Evolutionary conservation across 345 rosid genomes (phyloP).

Genomic region (Corchorus capsularis): DNA sequence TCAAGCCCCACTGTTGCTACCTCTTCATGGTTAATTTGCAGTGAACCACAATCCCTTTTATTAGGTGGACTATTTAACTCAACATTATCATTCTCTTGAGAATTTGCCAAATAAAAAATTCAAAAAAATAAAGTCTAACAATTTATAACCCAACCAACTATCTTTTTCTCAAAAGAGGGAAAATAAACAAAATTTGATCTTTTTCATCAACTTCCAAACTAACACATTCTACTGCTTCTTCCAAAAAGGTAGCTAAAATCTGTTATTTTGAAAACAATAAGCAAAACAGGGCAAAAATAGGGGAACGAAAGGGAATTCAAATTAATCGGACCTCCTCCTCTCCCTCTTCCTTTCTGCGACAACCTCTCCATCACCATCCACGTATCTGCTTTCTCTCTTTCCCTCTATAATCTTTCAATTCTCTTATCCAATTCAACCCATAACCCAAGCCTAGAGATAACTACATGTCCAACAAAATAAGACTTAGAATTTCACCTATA

Average conservation of each 20-base stretch:
- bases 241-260: conserved; percentile 51
- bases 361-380: too few relatives aligned
- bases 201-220: conserved; percentile 22
- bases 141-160: neutral
- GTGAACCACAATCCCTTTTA: conserved; percentile 9
- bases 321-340: neutral
- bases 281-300: too few relatives aligned
- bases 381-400: too few relatives aligned
- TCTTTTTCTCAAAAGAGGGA: neutral
- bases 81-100: conserved; percentile 18
- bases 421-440: too few relatives aligned
- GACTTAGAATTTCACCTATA: too few relatives aligned
- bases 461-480: too few relatives aligned
- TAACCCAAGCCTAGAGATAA: too few relatives aligned
- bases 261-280: conserved; percentile 19
- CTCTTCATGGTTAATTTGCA: conserved; percentile 22
- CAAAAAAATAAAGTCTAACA: neutral
- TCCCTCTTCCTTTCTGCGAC: too few relatives aligned
- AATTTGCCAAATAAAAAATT: conserved; percentile 22
- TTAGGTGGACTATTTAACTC: conserved; percentile 17
- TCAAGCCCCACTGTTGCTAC: conserved; percentile 64
- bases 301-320: neutral
- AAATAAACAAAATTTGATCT: conserved; percentile 17
- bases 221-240: conserved; percentile 48
- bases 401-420: too few relatives aligned